Evolutionary conservation across 345 rosid genomes (phyloP), one percentile per base, ranked within the genome.

Genomic region (Adansonia digitata): DNA sequence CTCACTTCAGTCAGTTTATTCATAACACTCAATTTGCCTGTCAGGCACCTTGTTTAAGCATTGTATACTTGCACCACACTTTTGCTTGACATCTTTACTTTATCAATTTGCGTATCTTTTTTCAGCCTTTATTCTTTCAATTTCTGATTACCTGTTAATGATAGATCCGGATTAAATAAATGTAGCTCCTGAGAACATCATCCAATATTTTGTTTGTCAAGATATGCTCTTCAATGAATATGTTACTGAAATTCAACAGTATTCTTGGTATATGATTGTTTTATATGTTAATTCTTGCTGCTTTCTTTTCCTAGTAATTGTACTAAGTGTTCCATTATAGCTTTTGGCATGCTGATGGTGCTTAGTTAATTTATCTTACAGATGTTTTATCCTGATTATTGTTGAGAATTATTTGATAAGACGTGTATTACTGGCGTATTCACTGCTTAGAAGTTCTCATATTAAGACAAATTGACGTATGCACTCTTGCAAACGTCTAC

Each of bases 401-500:
- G 26, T 14, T 57, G 59, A 61, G 7, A 15, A 31, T 69, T 15
- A 15, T 74, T 74, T 75, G 62, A 71, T 56, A 39, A 46, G 17
- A 20, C 29, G 17, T 42, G 48, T 27, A 42, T 60, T 74, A 51
- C 45, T 10, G 42, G 61, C 34, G 9, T 64, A 31, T 73, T 73
- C 69, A 68, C 69, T 69, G 73, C 49, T 39, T 29, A 63, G 42
- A 69, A 68, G 61, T 56, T 75, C 24, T 59, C 74, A 4, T 71
- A 5, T 43, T 35, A 6, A 61, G 49, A 60, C 8, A 60, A 60
- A 27, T 60, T 60, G 49, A 31, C 45, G 61, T 45, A 76, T 78
- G 76, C 17, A 24, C 65, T 61, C 73, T 52, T 24, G 42, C 62
- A 39, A 39, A 53, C 74, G 63, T 64, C 56, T 73, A 51, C 73